Conservation (phyloP, 176 grass and related monocot genomes). For the Zoysia japonica region DNA sequence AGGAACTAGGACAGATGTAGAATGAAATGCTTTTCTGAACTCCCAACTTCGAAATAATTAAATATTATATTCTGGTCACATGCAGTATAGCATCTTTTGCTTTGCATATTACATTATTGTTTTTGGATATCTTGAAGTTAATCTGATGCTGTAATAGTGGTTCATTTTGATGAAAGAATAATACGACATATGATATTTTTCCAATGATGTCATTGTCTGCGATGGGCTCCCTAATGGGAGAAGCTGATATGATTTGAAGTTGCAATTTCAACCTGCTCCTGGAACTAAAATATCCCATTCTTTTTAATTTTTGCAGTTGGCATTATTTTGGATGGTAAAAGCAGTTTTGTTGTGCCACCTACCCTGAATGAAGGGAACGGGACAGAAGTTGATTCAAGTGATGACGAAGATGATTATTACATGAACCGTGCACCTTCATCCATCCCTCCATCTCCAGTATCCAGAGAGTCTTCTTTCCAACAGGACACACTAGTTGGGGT, state of each 20-base stretch:
- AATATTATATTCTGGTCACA: too few species aligned
- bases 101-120: too few species aligned
- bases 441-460: constrained; percentile 55
- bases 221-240: not conserved
- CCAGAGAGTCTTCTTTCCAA: constrained; percentile 67
- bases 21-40: too few species aligned
- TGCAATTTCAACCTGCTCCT: not conserved
- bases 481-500: constrained; percentile 55
- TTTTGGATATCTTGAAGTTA: too few species aligned
- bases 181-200: not conserved
- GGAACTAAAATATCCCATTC: constrained; percentile 14
- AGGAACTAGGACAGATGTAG: too few species aligned
- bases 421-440: constrained; percentile 51
- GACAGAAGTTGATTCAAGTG: constrained; percentile 46
- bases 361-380: constrained; percentile 47
- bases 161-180: not conserved
- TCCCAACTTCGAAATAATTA: too few species aligned
- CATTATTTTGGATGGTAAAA: constrained; percentile 53
- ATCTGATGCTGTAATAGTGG: not conserved
- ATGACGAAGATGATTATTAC: constrained; percentile 65
- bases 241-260: constrained; percentile 1
- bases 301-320: constrained; percentile 49
- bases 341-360: constrained; percentile 22
- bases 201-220: not conserved
- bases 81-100: too few species aligned